These are phyloP conservation scores for Agastache rugosa DNA, from an alignment of 257 asterid species.

Conservation along the genomic window DNA sequence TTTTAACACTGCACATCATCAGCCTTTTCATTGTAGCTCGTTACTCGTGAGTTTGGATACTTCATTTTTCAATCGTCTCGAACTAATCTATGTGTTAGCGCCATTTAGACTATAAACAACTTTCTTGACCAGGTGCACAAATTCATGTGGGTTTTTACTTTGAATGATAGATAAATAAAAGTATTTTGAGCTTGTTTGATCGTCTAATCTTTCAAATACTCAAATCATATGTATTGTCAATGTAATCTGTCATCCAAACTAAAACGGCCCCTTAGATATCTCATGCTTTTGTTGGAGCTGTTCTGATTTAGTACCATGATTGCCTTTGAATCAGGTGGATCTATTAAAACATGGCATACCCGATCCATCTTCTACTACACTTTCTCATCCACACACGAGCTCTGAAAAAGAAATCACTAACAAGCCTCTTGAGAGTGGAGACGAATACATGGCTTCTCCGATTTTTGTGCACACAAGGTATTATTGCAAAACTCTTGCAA, in stretches of 20 bases:
- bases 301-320: slow-evolving; percentile 20
- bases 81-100: neutral
- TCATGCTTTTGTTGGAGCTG: neutral
- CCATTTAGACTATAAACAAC: slow-evolving; percentile 5
- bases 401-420: slow-evolving; percentile 66
- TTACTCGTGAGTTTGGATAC: neutral
- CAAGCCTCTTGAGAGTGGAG: slow-evolving; percentile 55
- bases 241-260: neutral
- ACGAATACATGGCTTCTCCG: slow-evolving; percentile 77
- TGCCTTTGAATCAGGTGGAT: slow-evolving; percentile 66
- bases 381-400: slow-evolving; percentile 61
- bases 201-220: neutral
- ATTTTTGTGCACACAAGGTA: slow-evolving; percentile 88
- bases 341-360: slow-evolving; percentile 85
- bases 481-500: slow-evolving; percentile 21
- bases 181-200: neutral
- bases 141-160: neutral
- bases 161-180: neutral
- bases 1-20: neutral
- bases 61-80: neutral
- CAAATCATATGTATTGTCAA: neutral
- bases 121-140: neutral
- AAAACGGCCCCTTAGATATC: neutral
- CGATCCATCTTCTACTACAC: slow-evolving; percentile 80
- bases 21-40: slow-evolving; percentile 2